Conservation (phyloP, 495 filamentous ascomycete species). For the Thermothielavioides terrestris region DNA sequence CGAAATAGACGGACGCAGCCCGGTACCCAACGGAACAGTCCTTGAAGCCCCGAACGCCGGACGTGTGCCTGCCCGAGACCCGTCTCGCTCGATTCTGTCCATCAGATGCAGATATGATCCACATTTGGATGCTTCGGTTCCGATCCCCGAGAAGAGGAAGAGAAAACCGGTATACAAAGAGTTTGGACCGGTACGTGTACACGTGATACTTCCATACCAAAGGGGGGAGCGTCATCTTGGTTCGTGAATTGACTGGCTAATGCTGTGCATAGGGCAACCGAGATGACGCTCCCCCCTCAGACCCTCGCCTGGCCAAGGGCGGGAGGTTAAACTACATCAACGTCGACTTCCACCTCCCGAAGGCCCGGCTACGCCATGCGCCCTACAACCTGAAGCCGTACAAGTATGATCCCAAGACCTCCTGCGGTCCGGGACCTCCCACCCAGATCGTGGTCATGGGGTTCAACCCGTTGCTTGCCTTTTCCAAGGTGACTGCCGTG, state of each 20-base stretch:
- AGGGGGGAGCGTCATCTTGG: slow-evolving; percentile 49
- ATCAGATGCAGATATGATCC: slow-evolving; percentile 69
- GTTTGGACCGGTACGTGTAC: slow-evolving; percentile 59
- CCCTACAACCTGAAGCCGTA: slow-evolving; percentile 74
- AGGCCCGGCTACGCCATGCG: slow-evolving; percentile 59
- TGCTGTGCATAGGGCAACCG: slow-evolving; percentile 45
- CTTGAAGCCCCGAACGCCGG: slow-evolving; percentile 42
- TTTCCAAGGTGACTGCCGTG: slow-evolving; percentile 66
- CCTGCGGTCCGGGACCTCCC: slow-evolving; percentile 80
- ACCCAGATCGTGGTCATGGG: slow-evolving; percentile 85
- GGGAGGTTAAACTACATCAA: slow-evolving; percentile 50
- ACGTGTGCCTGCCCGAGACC: slow-evolving; percentile 53
- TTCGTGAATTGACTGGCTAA: slow-evolving; percentile 43
- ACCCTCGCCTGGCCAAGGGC: slow-evolving; percentile 65
- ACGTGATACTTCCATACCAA: slow-evolving; percentile 30
- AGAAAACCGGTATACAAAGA: slow-evolving; percentile 61
- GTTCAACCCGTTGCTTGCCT: slow-evolving; percentile 78
- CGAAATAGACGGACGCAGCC: slow-evolving; percentile 15
- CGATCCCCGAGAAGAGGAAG: slow-evolving; percentile 55
- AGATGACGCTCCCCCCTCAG: slow-evolving; percentile 58
- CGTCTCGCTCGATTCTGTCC: slow-evolving; percentile 54
- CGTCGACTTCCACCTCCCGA: slow-evolving; percentile 61
- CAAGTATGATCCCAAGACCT: slow-evolving; percentile 66
- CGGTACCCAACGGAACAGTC: slow-evolving; percentile 19
- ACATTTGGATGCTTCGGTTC: slow-evolving; percentile 40